Evolutionary conservation across 768 basidiomycete species (phyloP).

Genomic region (Russula ochroleuca): DNA sequence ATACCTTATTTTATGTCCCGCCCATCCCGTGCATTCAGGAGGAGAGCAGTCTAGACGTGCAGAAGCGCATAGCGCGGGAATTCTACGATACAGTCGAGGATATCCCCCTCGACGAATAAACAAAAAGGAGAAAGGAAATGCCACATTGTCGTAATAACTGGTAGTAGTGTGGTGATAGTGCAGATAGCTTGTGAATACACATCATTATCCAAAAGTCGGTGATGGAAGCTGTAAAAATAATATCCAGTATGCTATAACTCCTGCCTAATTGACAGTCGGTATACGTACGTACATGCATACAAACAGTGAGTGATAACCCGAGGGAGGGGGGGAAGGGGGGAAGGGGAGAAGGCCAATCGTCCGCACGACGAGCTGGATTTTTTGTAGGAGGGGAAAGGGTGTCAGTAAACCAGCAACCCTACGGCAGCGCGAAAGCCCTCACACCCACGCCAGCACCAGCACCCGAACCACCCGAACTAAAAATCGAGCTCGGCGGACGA

Average conservation of each 20-base stretch:
- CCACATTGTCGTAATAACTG: not conserved
- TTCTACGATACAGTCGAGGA: slow-evolving; percentile 84
- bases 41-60: slow-evolving; percentile 67
- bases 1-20: not conserved
- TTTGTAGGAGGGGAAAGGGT: not conserved
- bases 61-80: slow-evolving; percentile 76
- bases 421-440: not conserved
- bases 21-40: slow-evolving; percentile 29
- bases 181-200: slow-evolving; percentile 9
- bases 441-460: not conserved
- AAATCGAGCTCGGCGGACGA: not conserved
- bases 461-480: slow-evolving; percentile 4
- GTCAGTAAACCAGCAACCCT: not conserved
- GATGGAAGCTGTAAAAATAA: slow-evolving; percentile 9
- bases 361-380: not conserved
- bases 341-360: not conserved
- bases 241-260: slow-evolving; percentile 15
- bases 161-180: not conserved
- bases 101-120: slow-evolving; percentile 37
- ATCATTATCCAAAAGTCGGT: slow-evolving; percentile 10
- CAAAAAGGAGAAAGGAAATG: slow-evolving; percentile 9
- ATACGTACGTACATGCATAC: slow-evolving; percentile 17
- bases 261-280: slow-evolving; percentile 13
- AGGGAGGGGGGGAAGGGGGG: not conserved
- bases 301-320: not conserved